Evolutionary conservation across 2,329 filamentous ascomycete genomes (phyloP).

Genomic region (Fusarium acutatum): DNA sequence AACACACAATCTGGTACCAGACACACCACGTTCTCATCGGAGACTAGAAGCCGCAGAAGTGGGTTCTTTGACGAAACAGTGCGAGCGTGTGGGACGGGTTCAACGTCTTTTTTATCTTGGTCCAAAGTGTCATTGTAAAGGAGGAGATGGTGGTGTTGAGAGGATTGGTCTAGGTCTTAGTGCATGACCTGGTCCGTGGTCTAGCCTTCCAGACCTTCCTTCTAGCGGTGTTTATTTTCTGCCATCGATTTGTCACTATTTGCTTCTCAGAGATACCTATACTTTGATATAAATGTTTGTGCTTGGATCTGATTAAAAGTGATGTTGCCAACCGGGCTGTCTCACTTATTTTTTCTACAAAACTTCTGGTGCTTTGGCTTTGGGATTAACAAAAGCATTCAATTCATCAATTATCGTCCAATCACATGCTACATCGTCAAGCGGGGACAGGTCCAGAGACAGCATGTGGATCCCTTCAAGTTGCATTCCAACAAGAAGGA

Average conservation of each 20-base stretch:
- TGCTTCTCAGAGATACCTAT: not conserved
- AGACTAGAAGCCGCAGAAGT: slow-evolving; percentile 24
- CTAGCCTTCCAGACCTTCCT: slow-evolving; percentile 15
- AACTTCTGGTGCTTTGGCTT: not conserved
- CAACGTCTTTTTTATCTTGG: slow-evolving; percentile 31
- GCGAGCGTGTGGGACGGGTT: slow-evolving; percentile 28
- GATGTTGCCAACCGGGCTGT: not conserved
- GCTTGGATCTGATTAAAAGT: not conserved
- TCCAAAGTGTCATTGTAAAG: not conserved
- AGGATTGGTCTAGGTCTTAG: slow-evolving; percentile 10
- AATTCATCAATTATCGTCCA: slow-evolving; percentile 24
- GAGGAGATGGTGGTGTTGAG: slow-evolving; percentile 1
- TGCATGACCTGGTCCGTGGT: slow-evolving; percentile 10
- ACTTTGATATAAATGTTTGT: not conserved
- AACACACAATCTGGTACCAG: not conserved
- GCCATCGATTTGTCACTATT: not conserved
- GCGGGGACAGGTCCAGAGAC: slow-evolving; percentile 15
- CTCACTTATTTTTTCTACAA: not conserved
- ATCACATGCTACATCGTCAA: slow-evolving; percentile 11
- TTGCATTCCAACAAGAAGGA: slow-evolving; percentile 19
- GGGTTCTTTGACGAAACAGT: slow-evolving; percentile 16
- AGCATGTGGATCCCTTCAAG: slow-evolving; percentile 25
- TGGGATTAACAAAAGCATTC: slow-evolving; percentile 19
- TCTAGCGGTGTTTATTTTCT: not conserved
- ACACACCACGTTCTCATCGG: slow-evolving; percentile 20